Evolutionary conservation across 2,329 filamentous ascomycete species (phyloP), one percentile per base, ranked within the genome.

Genomic region (Fusarium odoratissimum): DNA sequence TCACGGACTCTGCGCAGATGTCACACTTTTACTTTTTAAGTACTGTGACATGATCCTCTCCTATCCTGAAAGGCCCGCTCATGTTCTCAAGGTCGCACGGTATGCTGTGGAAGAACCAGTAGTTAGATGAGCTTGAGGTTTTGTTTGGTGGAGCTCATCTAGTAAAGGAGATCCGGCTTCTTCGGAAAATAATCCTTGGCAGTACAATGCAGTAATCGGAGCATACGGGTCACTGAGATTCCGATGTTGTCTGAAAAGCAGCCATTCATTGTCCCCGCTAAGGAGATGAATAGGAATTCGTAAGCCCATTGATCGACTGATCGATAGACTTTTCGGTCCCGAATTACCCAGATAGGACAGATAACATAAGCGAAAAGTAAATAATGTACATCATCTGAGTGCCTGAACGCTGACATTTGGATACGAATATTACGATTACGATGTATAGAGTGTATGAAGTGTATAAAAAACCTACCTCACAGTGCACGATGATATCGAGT

Each of bases 171-270:
- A 74, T 61, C 67, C 71, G 71, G 71, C 55, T 74, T 57, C 46
- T 45, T 71, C 71, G 71, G 71, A 68, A 42, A 73, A 68, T 60
- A 71, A 62, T 44, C 67, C 62, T 72, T 68, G 62, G 31, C 71
- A 61, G 42, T 35, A 55, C 17, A 40, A 51, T 40, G 56, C 45
- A 52, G 49, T 45, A 23, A 61, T 71, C 70, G 62, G 67, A 73
- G 54, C 62, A 71, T 59, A 41, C 70, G 70, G 71, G 58, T 67
- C 33, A 49, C 56, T 45, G 23, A 63, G 56, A 71, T 54, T 62
- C 69, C 70, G 65, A 52, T 57, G 40, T 61, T 35, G 13, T 44
- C 45, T 67, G 40, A 35, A 55, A 31, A 42, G 40, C 46, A 51
- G 45, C 16, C 31, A 38, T 63, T 40, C 19, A 25, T 23, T 44